Base-by-base conservation (phyloP, 164 flowering plant species). In the Umbilicus rupestris region DNA sequence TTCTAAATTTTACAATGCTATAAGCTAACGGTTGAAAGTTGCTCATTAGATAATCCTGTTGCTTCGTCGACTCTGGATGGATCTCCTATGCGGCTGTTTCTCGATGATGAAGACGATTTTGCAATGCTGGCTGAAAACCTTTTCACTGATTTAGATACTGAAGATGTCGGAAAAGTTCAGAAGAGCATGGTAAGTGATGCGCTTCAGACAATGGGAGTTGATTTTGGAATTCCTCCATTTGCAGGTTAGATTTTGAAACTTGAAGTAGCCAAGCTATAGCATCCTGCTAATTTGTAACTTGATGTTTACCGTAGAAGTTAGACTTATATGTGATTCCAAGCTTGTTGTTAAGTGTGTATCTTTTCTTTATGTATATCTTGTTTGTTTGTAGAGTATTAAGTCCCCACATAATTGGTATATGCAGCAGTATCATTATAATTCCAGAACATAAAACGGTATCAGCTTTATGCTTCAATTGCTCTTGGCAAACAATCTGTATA, bases 21-120 rank as follows among this genome's bases (percentile, higher is more conserved):
- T 47, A 47, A 5, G 20, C 52, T 47, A n/a, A 47, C 20, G 3
- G 20, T 47, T 47, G 52, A n/a, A 17, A 47, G 5, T 47, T 47
- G 52, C 20, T 19, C 19, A 6, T 47, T 74, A 89, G 96, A 82
- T 76, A 83, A 85, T 78, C 96, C 96, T 14, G 50, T 89, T 69
- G 84, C 78, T 33, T 76, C 80, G 17, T 74, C 85, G 28, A 55
- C 83, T 39, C 71, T 87, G 85, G 85, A 89, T 71, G 96, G 96
- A 66, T 76, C 37, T n/a, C 68, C 78, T 16, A 66, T 87, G 65
- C 66, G 69, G 31, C 20, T 79, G 60, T 79, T 76, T 72, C 70
- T 89, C 69, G 96, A 87, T 70, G 92, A 89, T 62, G 96, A 89
- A 72, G 96, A 89, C 74, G 96, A 89, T 78, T 89, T 85, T 68